phyloP scores from a whole-genome alignment of 495 filamentous ascomycete genomes.

The Penicillium soppii region DNA sequence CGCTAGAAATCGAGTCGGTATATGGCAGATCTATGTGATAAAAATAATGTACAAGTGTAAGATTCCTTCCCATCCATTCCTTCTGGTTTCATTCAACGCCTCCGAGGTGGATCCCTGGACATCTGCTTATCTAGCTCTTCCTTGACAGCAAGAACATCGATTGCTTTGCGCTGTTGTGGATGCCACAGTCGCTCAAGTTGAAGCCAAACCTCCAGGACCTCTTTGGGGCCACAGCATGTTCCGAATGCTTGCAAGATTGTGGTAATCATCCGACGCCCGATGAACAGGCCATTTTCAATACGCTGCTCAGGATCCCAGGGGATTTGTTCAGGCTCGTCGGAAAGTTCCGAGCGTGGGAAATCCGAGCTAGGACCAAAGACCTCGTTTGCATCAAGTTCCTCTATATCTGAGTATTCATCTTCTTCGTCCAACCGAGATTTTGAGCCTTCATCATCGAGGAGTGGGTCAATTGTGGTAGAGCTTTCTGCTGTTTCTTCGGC shows the following conservation, averaged over 20 bases:
- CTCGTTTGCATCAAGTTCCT: slow-evolving; percentile 22
- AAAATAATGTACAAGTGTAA: slow-evolving; percentile 36
- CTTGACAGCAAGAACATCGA: slow-evolving; percentile 37
- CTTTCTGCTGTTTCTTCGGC: background rate
- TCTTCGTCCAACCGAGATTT: background rate
- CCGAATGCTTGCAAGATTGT: slow-evolving; percentile 45
- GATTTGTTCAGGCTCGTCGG: slow-evolving; percentile 8
- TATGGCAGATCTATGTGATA: slow-evolving; percentile 25
- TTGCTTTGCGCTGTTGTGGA: slow-evolving; percentile 33
- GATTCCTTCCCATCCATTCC: slow-evolving; percentile 1
- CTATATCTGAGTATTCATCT: background rate
- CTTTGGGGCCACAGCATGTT: slow-evolving; percentile 33
- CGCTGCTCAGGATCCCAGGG: slow-evolving; percentile 20
- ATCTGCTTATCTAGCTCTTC: slow-evolving; percentile 43
- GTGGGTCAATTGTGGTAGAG: background rate
- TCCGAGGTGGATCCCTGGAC: slow-evolving; percentile 12
- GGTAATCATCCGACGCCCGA: slow-evolving; percentile 42
- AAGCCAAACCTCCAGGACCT: slow-evolving; percentile 42
- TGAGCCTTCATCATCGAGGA: background rate
- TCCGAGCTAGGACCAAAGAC: slow-evolving; percentile 10
- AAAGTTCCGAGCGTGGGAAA: too few relatives aligned
- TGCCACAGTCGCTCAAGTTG: slow-evolving; percentile 46
- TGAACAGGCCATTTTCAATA: slow-evolving; percentile 45
- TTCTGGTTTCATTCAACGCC: slow-evolving; percentile 8
- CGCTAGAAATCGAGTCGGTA: slow-evolving; percentile 23